Conservation (phyloP, 2,329 filamentous ascomycete genomes). For the Aspergillus pseudoviridinutans region DNA sequence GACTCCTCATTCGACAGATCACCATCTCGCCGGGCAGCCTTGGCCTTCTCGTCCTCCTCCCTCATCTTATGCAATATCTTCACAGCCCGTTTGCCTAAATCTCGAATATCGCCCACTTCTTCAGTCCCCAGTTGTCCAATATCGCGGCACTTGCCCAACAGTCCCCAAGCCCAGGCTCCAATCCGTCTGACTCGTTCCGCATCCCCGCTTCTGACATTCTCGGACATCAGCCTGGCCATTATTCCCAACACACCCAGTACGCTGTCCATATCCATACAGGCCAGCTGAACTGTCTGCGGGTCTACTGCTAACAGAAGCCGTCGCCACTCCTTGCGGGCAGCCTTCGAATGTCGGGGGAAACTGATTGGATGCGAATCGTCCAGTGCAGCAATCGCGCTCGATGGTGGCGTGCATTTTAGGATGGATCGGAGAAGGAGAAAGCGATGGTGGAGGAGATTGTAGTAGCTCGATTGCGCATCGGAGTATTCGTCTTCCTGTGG, state of each 20-base stretch:
- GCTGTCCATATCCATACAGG: slow-evolving; percentile 55
- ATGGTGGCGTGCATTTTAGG: slow-evolving; percentile 55
- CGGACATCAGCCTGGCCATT: slow-evolving; percentile 56
- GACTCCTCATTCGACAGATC: slow-evolving; percentile 22
- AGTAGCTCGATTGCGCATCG: slow-evolving; percentile 64
- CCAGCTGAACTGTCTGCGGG: slow-evolving; percentile 50
- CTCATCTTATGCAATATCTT: slow-evolving; percentile 44
- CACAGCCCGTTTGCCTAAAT: slow-evolving; percentile 73
- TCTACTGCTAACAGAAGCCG: slow-evolving; percentile 34
- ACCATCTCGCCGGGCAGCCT: slow-evolving; percentile 30
- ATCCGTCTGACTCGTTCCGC: slow-evolving; percentile 60
- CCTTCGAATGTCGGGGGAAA: slow-evolving; percentile 52
- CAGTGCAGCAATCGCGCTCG: slow-evolving; percentile 52
- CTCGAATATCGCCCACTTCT: slow-evolving; percentile 71
- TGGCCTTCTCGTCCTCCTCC: slow-evolving; percentile 36
- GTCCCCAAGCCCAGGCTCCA: slow-evolving; percentile 80
- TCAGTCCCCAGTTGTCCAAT: slow-evolving; percentile 70
- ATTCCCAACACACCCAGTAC: slow-evolving; percentile 63
- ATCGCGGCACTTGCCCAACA: slow-evolving; percentile 72
- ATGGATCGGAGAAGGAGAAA: slow-evolving; percentile 62
- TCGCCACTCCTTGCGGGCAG: slow-evolving; percentile 55
- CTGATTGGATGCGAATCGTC: slow-evolving; percentile 49
- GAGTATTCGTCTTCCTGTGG: slow-evolving; percentile 27
- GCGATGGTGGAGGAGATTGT: slow-evolving; percentile 59
- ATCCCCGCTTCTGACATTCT: slow-evolving; percentile 60